Percentiles rank a stretch among this genome's conserved stretches.
Evolutionary conservation across 306 rosid species (phyloP).

Genomic region (Coriaria nepalensis): DNA sequence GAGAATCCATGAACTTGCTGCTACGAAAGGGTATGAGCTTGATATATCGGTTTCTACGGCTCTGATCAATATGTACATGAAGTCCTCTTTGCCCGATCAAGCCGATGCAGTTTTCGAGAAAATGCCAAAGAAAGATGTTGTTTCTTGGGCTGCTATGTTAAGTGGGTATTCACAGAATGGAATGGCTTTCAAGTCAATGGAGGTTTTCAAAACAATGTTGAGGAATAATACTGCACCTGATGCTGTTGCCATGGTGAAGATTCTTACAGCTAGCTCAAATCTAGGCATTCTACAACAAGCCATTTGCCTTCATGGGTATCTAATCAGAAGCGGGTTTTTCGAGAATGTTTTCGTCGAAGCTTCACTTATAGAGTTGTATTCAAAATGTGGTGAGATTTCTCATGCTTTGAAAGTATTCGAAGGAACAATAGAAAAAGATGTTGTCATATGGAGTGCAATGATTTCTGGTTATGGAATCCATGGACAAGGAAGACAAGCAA

Average conservation of each 20-base stretch:
- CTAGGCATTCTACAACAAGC: conserved; percentile 59
- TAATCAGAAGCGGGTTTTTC: conserved; percentile 26
- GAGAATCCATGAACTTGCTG: conserved; percentile 44
- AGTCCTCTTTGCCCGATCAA: conserved; percentile 43
- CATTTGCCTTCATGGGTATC: conserved; percentile 45
- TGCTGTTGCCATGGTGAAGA: conserved; percentile 62
- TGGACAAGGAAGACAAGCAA: conserved; percentile 48
- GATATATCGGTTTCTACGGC: conserved; percentile 48
- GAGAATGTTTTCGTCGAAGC: conserved; percentile 44
- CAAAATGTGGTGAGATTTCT: conserved; percentile 57
- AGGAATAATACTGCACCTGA: conserved; percentile 36
- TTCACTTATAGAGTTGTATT: conserved; percentile 57
- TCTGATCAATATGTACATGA: conserved; percentile 64
- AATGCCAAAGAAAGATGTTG: conserved; percentile 63
- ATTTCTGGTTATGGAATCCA: conserved; percentile 71
- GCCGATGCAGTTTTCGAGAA: conserved; percentile 42
- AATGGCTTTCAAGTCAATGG: conserved; percentile 48
- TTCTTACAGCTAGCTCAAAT: conserved; percentile 51
- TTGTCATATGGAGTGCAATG: conserved; percentile 69
- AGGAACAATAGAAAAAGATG: conserved; percentile 42
- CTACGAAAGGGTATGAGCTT: conserved; percentile 33
- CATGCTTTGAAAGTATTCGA: conserved; percentile 41
- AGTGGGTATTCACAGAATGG: conserved; percentile 56
- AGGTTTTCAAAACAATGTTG: conserved; percentile 40
- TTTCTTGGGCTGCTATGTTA: conserved; percentile 61